phyloP scores from a whole-genome alignment of 2,329 filamentous ascomycete genomes.

The Teratosphaeriaceae sp. region DNA sequence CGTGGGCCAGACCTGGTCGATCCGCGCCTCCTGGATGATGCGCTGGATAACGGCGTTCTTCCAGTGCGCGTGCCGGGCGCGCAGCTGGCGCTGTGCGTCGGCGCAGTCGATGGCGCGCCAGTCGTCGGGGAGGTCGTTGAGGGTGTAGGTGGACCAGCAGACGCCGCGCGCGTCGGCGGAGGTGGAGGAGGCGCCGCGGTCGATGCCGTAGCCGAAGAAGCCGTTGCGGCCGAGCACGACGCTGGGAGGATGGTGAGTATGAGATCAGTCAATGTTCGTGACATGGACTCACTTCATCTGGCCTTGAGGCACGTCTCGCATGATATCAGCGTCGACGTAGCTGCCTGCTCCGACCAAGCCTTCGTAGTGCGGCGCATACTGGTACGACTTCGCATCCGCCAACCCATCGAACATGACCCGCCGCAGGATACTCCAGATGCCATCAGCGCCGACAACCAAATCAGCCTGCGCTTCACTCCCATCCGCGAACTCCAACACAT shows the following conservation, averaged over 20 bases:
- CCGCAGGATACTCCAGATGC: slow-evolving; percentile 14
- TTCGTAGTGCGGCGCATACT: slow-evolving; percentile 24
- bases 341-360: slow-evolving; percentile 42
- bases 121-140: slow-evolving; percentile 6
- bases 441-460: slow-evolving; percentile 16
- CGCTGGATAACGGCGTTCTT: slow-evolving; percentile 34
- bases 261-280: neutral
- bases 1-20: slow-evolving; percentile 42
- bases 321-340: slow-evolving; percentile 33
- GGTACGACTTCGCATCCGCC: slow-evolving; percentile 23
- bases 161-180: slow-evolving; percentile 10
- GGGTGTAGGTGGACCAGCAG: slow-evolving; percentile 11
- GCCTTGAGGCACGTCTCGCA: slow-evolving; percentile 20
- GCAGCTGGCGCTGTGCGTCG: slow-evolving; percentile 30
- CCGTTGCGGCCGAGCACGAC: slow-evolving; percentile 43
- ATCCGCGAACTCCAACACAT: slow-evolving; percentile 8
- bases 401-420: slow-evolving; percentile 29
- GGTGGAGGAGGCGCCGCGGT: slow-evolving; percentile 17
- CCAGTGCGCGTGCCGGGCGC: slow-evolving; percentile 39
- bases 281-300: slow-evolving; percentile 30
- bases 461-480: slow-evolving; percentile 9
- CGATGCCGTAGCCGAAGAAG: slow-evolving; percentile 45
- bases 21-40: slow-evolving; percentile 31
- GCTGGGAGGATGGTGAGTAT: slow-evolving; percentile 2
- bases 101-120: slow-evolving; percentile 10